Percentiles rank a stretch among this genome's conserved stretches.
phyloP scores from a whole-genome alignment of 192 early-diverging fungal genomes.

The Coemansia aciculifera region DNA sequence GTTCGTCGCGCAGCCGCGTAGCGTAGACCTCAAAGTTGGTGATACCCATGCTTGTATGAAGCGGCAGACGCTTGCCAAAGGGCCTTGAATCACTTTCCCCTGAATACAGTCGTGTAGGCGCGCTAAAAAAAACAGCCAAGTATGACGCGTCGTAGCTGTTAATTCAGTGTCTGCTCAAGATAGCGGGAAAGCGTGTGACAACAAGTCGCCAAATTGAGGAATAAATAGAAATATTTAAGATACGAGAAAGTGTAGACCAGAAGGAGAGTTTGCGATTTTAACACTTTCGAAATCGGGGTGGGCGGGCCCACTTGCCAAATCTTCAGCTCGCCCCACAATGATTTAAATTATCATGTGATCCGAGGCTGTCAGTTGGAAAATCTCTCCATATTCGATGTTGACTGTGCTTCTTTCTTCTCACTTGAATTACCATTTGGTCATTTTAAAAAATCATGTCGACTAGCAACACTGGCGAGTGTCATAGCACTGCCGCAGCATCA shows the following conservation, averaged over 20 bases:
- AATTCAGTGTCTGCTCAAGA: not conserved
- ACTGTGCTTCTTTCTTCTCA: not conserved
- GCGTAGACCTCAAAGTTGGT: constrained; percentile 60
- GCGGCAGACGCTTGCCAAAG: constrained; percentile 1
- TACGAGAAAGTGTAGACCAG: not conserved
- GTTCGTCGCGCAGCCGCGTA: constrained; percentile 56
- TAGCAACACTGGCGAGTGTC: not conserved
- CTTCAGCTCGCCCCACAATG: not conserved
- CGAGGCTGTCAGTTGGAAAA: not conserved
- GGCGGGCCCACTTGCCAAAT: not conserved
- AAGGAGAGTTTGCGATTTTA: not conserved
- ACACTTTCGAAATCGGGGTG: not conserved
- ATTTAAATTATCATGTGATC: not conserved
- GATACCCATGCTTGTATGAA: constrained; percentile 27
- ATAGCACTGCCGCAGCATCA: not conserved
- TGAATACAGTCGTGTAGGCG: not conserved
- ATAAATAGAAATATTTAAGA: not conserved
- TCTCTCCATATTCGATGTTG: no score
- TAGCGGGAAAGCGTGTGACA: not conserved
- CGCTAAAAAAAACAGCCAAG: not conserved
- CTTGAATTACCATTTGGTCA: not conserved
- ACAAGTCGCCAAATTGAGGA: not conserved
- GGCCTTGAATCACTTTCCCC: not conserved
- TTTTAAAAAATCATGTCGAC: not conserved
- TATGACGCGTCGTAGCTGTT: not conserved